A percentile compares a stretch with the other conserved stretches of the same genome.
Conservation (phyloP, 108 stramenopile species). For the Cyclotella atomus region DNA sequence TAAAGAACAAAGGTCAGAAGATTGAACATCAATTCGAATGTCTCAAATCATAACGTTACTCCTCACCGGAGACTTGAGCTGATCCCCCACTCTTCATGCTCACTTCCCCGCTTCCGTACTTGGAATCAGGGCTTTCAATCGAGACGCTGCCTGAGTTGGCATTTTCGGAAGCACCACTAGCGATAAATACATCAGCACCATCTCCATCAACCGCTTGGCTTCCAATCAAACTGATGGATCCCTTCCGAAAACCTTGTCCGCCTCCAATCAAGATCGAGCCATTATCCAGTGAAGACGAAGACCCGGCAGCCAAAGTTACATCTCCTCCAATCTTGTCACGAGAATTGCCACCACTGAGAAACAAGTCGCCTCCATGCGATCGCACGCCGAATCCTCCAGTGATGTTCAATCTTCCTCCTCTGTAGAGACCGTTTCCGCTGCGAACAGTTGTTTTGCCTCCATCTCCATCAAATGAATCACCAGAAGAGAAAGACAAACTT, state of each 20-base stretch:
- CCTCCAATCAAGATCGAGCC: constrained; percentile 7
- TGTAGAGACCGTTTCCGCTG: constrained; percentile 16
- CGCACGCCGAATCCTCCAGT: constrained; percentile 20
- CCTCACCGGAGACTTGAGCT: neutral
- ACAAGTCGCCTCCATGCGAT: constrained; percentile 17
- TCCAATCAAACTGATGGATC: constrained; percentile 13
- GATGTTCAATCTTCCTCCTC: constrained; percentile 30
- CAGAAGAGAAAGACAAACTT: constrained; percentile 24
- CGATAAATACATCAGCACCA: constrained; percentile 21
- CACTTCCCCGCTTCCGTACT: constrained; percentile 7
- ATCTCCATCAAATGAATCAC: constrained; percentile 28
- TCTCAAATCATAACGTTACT: neutral
- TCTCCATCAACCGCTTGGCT: neutral
- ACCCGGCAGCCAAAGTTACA: constrained; percentile 24
- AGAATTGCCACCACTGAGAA: constrained; percentile 20
- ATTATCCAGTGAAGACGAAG: constrained; percentile 2
- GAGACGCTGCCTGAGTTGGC: constrained; percentile 4
- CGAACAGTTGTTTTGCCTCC: constrained; percentile 28
- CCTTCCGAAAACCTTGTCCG: neutral
- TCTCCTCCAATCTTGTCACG: constrained; percentile 23
- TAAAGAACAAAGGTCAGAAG: neutral
- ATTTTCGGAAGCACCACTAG: constrained; percentile 8
- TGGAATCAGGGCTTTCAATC: constrained; percentile 16
- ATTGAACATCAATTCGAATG: neutral
- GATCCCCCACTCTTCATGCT: constrained; percentile 12